Evolutionary conservation across 306 rosid genomes (phyloP).

Genomic region (Malus domestica): DNA sequence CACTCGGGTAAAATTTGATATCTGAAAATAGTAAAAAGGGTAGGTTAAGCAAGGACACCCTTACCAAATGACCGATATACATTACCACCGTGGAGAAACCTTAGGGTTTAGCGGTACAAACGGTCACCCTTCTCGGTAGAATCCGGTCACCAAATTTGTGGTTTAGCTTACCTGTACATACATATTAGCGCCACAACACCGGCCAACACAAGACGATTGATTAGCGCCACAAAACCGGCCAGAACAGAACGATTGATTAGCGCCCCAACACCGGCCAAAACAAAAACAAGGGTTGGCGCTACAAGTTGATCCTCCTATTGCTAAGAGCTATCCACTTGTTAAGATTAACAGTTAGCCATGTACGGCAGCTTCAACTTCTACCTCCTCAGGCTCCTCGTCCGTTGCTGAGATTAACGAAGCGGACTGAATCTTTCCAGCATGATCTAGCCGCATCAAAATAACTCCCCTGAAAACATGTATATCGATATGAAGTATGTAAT

Average conservation of each 20-base stretch:
- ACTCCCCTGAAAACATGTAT: conserved; percentile 60
- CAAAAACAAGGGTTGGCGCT: background rate
- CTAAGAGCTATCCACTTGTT: background rate
- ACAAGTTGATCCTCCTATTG: background rate
- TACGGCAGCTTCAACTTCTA: conserved; percentile 38
- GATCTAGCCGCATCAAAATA: conserved; percentile 84
- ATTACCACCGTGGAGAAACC: background rate
- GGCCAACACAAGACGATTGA: background rate
- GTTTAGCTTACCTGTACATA: background rate
- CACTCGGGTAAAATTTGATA: background rate
- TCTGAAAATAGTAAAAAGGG: background rate
- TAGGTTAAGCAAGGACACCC: background rate
- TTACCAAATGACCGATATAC: background rate
- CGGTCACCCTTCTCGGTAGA: background rate
- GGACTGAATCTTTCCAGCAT: conserved; percentile 91
- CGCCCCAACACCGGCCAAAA: background rate
- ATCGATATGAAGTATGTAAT: background rate
- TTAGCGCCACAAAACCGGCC: too few species aligned
- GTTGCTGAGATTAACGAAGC: conserved; percentile 76
- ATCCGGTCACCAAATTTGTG: background rate
- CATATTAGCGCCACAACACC: background rate
- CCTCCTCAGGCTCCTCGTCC: conserved; percentile 55
- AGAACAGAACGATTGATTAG: background rate
- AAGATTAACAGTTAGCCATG: conserved; percentile 17
- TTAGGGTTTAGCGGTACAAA: background rate